Evolutionary conservation across 495 filamentous ascomycete genomes (phyloP), one percentile per base, ranked within the genome.

Genomic region (Talaromyces ruber): DNA sequence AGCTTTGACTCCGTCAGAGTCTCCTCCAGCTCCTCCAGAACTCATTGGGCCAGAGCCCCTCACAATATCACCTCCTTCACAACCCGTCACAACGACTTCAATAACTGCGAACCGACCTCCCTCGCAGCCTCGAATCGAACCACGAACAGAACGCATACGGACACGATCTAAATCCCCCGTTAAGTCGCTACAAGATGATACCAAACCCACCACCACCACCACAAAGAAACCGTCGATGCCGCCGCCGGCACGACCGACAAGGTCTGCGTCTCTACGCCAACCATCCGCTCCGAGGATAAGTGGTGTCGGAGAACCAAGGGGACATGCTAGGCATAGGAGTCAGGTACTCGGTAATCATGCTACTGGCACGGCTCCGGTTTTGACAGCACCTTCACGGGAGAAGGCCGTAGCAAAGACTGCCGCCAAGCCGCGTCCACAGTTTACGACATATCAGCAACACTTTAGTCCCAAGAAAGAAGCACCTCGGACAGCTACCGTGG

Each of bases 381-480:
- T 28, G 26, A 9, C 54, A 2, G 29, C 54, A 1, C 28, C 29
- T 30, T 34, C 67, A n/a, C 14, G 26, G 2, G 30, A 58, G 24
- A 65, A 65, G 21, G 9, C 60, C 6, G 68, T 67, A 8, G 50
- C 66, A 2, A 32, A 66, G n/a, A 55, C 59, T 12, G 24, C 62
- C 8, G 63, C 65, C 14, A 65, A 74, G 21, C 73, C 67, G 16
- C 80, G 81, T 43, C 79, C 85, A 16, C 77, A 81, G 37, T 89
- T 90, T 67, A 82, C 80, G 18, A 88, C 82, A 0, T 80, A 86
- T 60, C 89, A 92, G 63, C 86, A 90, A 66, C 83, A 87, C 62
- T 88, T 82, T 69, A 85, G 83, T 9, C 87, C 87, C 1, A 84
- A 81, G 63, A 91, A 91, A 66, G 68, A 89, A 87, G 58, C 81